Evolutionary conservation across 768 basidiomycete species (phyloP), one percentile per base, ranked within the genome.

Genomic region (Xerocomus potaroensis): DNA sequence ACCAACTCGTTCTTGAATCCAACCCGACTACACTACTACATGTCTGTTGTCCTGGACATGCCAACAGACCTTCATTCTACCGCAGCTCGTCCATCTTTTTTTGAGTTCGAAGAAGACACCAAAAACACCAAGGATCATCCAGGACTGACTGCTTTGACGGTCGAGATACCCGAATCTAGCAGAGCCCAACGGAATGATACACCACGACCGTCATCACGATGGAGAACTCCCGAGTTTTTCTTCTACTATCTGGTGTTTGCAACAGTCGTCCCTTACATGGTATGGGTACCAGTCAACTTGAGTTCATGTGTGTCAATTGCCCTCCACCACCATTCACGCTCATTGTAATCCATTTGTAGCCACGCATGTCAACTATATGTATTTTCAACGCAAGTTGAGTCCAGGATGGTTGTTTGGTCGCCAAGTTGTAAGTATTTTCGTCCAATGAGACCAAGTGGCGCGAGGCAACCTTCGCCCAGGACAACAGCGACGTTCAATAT

Each of bases 401-500:
- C 53, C 66, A 0, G 91, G 94, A 0, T 97, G 94, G 93, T 64
- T 98, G 16, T 80, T 83, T 53, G 87, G 83, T 31, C 81, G 90
- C 24, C 64, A 72, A 62, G 76, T 94, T 11, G 94, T 95, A 59
- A 69, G 87, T 74, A 5, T 36, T 15, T 46, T 24, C 29, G 22
- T 35, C 2, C 14, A 19, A 11, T 45, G 24, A 21, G 29, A 30
- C 34, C n/a, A n/a, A n/a, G 9, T 37, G 30, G 38, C 18, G 21
- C 19, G 7, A 39, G 15, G 32, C 22, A 33, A 41, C 23, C 2
- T 27, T n/a, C 30, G 39, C 29, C 9, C 52, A 97, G 95, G 96
- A 99, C 66, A 89, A 86, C 60, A 91, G 89, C 52, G 96, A 98
- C 59, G 70, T 75, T 0, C 96, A 98, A 70, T 97, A 93, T 62